Conservation (phyloP, 768 basidiomycete genomes). For the Krasilnikovozyma curviuscula region DNA sequence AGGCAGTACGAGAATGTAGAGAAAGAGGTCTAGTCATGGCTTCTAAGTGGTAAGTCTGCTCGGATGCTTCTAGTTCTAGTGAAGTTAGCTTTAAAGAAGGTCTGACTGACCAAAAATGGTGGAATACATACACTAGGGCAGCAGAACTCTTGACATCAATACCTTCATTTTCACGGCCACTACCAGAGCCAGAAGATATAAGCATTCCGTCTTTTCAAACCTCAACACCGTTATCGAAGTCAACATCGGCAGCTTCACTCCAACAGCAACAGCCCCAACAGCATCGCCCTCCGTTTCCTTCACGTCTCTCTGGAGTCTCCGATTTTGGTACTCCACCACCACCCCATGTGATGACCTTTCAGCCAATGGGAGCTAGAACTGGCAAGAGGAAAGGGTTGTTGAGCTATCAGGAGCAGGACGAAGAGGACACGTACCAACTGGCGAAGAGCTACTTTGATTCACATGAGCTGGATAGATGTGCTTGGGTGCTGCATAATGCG, state of each 20-base stretch:
- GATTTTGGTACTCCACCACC: neutral
- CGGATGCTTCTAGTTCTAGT: neutral
- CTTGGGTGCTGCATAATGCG: constrained; percentile 44
- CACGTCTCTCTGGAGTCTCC: neutral
- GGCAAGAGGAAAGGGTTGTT: constrained; percentile 19
- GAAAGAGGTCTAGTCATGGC: constrained; percentile 10
- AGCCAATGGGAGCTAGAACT: neutral
- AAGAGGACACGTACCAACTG: constrained; percentile 39
- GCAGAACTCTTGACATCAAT: constrained; percentile 2
- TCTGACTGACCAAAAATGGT: neutral
- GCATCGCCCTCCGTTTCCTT: neutral
- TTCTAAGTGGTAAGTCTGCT: constrained; percentile 9
- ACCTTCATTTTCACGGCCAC: neutral
- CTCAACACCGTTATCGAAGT: neutral
- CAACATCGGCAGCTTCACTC: neutral
- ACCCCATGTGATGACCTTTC: constrained; percentile 7
- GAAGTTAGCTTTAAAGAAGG: neutral
- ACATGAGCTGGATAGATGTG: constrained; percentile 58
- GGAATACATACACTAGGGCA: constrained; percentile 1
- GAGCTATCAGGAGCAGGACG: constrained; percentile 39
- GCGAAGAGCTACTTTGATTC: constrained; percentile 55
- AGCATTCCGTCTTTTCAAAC: neutral
- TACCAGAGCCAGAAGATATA: neutral
- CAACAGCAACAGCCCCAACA: neutral
- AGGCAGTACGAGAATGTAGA: constrained; percentile 9